phyloP scores from a whole-genome alignment of 2,329 filamentous ascomycete genomes.

The Aureobasidium uvarum region DNA sequence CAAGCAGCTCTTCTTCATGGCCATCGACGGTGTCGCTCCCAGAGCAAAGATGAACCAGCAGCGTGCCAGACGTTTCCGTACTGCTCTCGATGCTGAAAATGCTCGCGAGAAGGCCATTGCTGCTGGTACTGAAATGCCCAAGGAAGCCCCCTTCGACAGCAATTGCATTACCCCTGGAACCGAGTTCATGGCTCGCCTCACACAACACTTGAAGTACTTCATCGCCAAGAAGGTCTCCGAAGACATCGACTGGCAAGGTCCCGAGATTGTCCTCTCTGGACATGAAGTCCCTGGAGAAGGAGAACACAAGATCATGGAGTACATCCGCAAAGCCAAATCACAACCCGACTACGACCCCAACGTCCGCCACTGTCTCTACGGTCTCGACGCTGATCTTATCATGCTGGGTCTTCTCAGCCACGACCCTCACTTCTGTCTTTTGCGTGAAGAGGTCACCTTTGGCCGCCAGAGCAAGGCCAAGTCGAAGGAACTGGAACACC shows the following conservation, averaged over 20 bases:
- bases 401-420: slow-evolving; percentile 97
- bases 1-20: slow-evolving; percentile 99
- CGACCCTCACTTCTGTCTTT: slow-evolving; percentile 95
- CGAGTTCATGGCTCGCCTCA: slow-evolving; percentile 96
- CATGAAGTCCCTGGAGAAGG: slow-evolving; percentile 98
- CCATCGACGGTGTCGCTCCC: slow-evolving; percentile 94
- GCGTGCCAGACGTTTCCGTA: slow-evolving; percentile 89
- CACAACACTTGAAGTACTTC: slow-evolving; percentile 93
- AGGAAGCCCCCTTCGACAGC: slow-evolving; percentile 95
- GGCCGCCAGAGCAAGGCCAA: slow-evolving; percentile 83
- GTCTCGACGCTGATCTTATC: slow-evolving; percentile 94
- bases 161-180: slow-evolving; percentile 99
- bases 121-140: slow-evolving; percentile 88
- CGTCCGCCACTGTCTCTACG: slow-evolving; percentile 93
- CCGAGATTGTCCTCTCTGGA: slow-evolving; percentile 92
- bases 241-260: slow-evolving; percentile 95
- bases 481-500: slow-evolving; percentile 94
- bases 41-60: slow-evolving; percentile 99
- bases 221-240: slow-evolving; percentile 98
- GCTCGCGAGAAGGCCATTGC: slow-evolving; percentile 88
- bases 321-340: slow-evolving; percentile 95
- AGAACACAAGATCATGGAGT: slow-evolving; percentile 99
- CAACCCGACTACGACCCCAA: slow-evolving; percentile 92
- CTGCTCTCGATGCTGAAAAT: slow-evolving; percentile 83
- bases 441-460: slow-evolving; percentile 97